phyloP scores from a whole-genome alignment of 2,329 filamentous ascomycete species.

The Pseudocercospora cruenta region DNA sequence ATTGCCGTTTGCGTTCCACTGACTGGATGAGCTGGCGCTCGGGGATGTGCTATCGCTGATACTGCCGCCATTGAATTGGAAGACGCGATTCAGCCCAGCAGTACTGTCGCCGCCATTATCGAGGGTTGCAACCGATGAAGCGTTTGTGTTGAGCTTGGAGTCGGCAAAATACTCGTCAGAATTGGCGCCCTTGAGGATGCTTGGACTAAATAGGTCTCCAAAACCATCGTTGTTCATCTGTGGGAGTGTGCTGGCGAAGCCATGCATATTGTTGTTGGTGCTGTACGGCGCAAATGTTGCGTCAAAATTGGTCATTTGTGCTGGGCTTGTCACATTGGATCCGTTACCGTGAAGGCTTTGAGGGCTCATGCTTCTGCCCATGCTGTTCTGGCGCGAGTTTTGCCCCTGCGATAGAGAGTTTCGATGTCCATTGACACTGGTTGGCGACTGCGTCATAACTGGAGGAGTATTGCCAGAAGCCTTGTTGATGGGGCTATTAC shows the following conservation, averaged over 20 bases:
- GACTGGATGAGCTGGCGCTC: conserved; percentile 56
- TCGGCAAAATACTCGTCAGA: conserved; percentile 36
- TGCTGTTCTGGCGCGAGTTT: conserved; percentile 31
- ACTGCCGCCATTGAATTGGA: conserved; percentile 55
- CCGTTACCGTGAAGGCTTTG: conserved; percentile 21
- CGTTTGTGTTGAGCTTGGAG: conserved; percentile 14
- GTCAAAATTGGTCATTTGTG: conserved; percentile 22
- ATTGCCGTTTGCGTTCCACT: conserved; percentile 58
- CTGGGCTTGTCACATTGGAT: conserved; percentile 32
- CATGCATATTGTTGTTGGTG: conserved; percentile 40
- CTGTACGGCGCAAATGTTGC: conserved; percentile 36
- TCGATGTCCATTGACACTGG: conserved; percentile 12
- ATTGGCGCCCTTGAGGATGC: conserved; percentile 52
- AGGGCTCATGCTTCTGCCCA: conserved; percentile 43
- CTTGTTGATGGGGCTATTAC: conserved; percentile 45
- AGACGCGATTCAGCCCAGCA: conserved; percentile 49
- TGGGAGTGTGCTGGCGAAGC: conserved; percentile 39
- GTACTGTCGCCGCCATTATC: conserved; percentile 49
- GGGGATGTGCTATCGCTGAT: conserved; percentile 55
- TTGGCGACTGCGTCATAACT: conserved; percentile 28
- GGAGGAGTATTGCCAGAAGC: conserved; percentile 33
- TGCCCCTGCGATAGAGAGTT: conserved; percentile 19
- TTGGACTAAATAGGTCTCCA: conserved; percentile 64
- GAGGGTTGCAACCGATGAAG: conserved; percentile 1
- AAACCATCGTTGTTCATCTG: conserved; percentile 48